These are phyloP conservation scores for Pseudohalonectria lignicola DNA, from an alignment of 2,329 filamentous ascomycete genomes.

Conservation along the genomic window DNA sequence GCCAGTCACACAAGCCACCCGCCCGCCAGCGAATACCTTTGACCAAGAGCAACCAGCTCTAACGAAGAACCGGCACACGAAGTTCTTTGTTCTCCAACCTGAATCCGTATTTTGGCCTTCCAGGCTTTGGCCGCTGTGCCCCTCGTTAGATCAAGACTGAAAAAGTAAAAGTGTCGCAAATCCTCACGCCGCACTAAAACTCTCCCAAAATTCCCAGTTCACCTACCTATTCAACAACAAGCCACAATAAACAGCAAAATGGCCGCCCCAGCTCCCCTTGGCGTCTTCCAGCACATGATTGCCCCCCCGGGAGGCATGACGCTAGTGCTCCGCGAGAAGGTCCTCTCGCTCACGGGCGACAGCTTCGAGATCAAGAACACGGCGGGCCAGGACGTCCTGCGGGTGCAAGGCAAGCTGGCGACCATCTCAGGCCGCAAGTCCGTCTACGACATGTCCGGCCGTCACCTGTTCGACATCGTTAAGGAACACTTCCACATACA, in stretches of 20 bases:
- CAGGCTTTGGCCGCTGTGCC: not conserved
- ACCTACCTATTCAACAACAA: not conserved
- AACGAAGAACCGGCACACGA: too few species aligned
- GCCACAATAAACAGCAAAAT: not conserved
- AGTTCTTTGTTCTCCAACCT: too few species aligned
- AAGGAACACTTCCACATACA: slow-evolving; percentile 41
- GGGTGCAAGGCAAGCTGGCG: slow-evolving; percentile 43
- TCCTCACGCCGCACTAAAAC: not conserved
- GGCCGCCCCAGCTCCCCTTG: not conserved
- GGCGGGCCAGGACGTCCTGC: slow-evolving; percentile 40
- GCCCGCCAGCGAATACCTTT: too few species aligned
- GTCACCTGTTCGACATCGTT: slow-evolving; percentile 45
- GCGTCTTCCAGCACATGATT: not conserved
- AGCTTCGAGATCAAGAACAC: slow-evolving; percentile 50
- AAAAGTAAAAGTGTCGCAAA: too few species aligned
- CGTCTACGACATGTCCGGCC: slow-evolving; percentile 39
- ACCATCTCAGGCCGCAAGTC: slow-evolving; percentile 43
- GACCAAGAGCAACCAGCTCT: too few species aligned
- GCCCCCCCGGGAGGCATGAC: slow-evolving; percentile 16
- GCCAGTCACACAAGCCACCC: too few species aligned
- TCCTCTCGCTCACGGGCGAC: slow-evolving; percentile 51
- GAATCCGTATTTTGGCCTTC: too few species aligned
- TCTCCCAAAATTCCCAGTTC: not conserved
- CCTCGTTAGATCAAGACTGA: not conserved
- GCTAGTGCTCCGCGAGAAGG: slow-evolving; percentile 48